Evolutionary conservation across 257 asterid genomes (phyloP).

Genomic region (Dorcoceras hygrometricum): DNA sequence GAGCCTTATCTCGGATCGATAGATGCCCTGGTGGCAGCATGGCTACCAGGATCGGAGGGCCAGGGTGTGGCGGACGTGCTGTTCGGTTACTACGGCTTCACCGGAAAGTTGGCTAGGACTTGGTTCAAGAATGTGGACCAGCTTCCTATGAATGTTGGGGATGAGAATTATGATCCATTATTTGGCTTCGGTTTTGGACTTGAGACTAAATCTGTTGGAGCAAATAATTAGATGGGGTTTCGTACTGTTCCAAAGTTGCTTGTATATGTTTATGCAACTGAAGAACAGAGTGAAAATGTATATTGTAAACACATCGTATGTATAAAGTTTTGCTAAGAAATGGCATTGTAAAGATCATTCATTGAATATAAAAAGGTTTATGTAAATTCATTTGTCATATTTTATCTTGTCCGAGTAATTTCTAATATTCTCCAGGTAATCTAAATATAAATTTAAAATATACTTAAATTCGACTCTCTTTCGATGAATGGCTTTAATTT

Average conservation of each 20-base stretch:
- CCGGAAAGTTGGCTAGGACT: constrained; percentile 18
- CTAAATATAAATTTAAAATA: too few species aligned
- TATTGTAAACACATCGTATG: too few species aligned
- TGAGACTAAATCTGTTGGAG: constrained; percentile 9
- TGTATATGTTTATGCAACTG: background rate
- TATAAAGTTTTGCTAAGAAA: background rate
- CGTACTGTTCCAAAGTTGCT: background rate
- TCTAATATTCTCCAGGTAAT: too few species aligned
- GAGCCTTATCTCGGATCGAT: constrained; percentile 33
- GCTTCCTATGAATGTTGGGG: constrained; percentile 25
- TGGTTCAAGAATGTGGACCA: constrained; percentile 21
- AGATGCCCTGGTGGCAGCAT: constrained; percentile 47
- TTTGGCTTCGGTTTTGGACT: constrained; percentile 41
- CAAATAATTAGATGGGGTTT: background rate
- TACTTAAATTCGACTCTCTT: too few species aligned
- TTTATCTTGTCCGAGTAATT: too few species aligned
- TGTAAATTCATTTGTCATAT: too few species aligned
- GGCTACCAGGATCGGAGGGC: constrained; percentile 57
- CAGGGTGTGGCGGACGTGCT: constrained; percentile 40
- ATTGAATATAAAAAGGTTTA: too few species aligned
- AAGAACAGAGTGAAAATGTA: background rate
- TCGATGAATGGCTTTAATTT: too few species aligned
- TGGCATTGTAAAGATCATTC: too few species aligned
- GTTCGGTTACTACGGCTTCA: constrained; percentile 21
- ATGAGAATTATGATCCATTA: constrained; percentile 30